Evolutionary conservation across 1,284 basidiomycete genomes (phyloP).

Genomic region (Apiotrichum gracile): DNA sequence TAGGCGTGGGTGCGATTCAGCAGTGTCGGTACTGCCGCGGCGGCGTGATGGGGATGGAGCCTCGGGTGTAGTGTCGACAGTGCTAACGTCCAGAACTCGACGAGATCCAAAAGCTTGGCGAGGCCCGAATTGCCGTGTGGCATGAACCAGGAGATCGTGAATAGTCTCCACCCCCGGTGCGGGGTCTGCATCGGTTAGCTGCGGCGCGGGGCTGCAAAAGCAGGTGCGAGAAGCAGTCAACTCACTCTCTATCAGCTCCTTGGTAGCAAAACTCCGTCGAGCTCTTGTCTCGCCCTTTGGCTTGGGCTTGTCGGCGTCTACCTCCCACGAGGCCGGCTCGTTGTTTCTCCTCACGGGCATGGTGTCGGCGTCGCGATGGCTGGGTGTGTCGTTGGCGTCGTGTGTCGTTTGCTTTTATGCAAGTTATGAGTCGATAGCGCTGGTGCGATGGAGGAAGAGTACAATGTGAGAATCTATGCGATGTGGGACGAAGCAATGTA

Average conservation of each 20-base stretch:
- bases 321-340: slow-evolving; percentile 47
- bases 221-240: slow-evolving; percentile 1
- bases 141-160: slow-evolving; percentile 69
- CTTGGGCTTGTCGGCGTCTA: slow-evolving; percentile 49
- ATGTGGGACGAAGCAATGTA: too few species aligned
- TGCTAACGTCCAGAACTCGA: slow-evolving; percentile 61
- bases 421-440: too few species aligned
- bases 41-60: neutral
- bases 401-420: too few species aligned
- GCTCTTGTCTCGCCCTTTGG: slow-evolving; percentile 58
- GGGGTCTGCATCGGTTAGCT: too few species aligned
- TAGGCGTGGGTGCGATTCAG: neutral
- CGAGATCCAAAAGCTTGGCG: slow-evolving; percentile 74
- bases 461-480: too few species aligned
- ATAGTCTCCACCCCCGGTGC: slow-evolving; percentile 75
- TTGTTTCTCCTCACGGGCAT: slow-evolving; percentile 48
- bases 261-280: slow-evolving; percentile 62
- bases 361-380: too few species aligned
- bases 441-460: too few species aligned
- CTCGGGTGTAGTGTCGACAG: neutral
- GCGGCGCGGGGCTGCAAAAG: too few species aligned
- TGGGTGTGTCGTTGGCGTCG: too few species aligned
- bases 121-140: slow-evolving; percentile 65
- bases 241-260: slow-evolving; percentile 61
- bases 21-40: neutral